Evolutionary conservation across 345 rosid species (phyloP).

Genomic region (Citrus mangshanensis): DNA sequence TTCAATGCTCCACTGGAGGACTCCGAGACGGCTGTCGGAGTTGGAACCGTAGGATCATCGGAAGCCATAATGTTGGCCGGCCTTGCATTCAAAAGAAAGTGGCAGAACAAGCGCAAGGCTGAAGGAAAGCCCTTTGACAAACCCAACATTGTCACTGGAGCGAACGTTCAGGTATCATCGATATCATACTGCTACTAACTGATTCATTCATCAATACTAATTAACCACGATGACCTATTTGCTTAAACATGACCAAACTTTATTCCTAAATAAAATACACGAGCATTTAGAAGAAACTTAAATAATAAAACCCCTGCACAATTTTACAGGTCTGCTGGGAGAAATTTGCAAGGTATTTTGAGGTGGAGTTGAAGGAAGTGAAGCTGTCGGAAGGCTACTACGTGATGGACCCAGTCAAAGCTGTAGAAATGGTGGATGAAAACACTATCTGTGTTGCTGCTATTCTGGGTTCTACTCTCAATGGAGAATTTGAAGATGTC

Average conservation of each 20-base stretch:
- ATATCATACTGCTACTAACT: not conserved
- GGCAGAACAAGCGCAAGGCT: conserved; percentile 90
- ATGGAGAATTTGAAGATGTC: conserved; percentile 95
- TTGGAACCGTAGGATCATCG: conserved; percentile 91
- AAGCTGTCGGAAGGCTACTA: conserved; percentile 84
- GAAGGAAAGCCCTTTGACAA: conserved; percentile 80
- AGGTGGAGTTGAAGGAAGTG: conserved; percentile 90
- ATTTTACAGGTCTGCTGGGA: conserved; percentile 70
- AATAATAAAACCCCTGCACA: not conserved
- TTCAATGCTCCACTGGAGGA: conserved; percentile 85
- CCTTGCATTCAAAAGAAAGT: conserved; percentile 84
- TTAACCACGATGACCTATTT: not conserved
- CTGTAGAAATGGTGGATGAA: conserved; percentile 92
- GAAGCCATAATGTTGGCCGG: conserved; percentile 98
- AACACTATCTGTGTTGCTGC: conserved; percentile 98
- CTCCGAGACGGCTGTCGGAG: conserved; percentile 77
- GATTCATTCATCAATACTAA: not conserved
- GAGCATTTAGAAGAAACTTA: too few species aligned
- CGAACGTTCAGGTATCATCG: conserved; percentile 72
- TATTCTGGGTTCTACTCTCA: conserved; percentile 85
- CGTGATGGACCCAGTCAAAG: conserved; percentile 91
- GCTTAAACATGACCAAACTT: not conserved
- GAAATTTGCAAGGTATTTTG: conserved; percentile 93
- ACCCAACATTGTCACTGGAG: conserved; percentile 94
- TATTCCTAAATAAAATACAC: not conserved